These are phyloP conservation scores for Crithidia brevicula DNA, from an alignment of 208 protist species.

Conservation along the genomic window DNA sequence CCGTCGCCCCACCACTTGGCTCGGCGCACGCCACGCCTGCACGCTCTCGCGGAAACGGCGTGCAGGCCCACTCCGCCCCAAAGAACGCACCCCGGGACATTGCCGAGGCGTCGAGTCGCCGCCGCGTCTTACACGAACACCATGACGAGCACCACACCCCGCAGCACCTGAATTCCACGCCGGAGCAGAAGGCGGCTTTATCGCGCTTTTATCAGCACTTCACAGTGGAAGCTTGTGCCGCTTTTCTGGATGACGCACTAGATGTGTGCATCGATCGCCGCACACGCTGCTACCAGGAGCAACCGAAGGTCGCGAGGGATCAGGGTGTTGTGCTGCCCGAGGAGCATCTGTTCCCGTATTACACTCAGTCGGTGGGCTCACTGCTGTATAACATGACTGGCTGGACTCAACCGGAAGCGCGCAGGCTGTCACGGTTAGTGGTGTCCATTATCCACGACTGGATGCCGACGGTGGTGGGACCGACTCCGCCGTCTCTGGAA, in stretches of 20 bases:
- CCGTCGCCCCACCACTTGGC: neutral
- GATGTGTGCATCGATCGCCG: slow-evolving; percentile 40
- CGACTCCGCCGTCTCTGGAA: slow-evolving; percentile 1
- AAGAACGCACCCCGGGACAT: neutral
- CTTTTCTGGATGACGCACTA: slow-evolving; percentile 56
- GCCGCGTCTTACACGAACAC: slow-evolving; percentile 1
- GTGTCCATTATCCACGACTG: slow-evolving; percentile 33
- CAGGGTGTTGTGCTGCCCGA: slow-evolving; percentile 41
- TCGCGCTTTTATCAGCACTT: slow-evolving; percentile 40
- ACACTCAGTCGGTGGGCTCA: slow-evolving; percentile 41
- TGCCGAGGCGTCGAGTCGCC: slow-evolving; percentile 1
- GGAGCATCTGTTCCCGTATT: slow-evolving; percentile 40
- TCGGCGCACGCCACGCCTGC: slow-evolving; percentile 3
- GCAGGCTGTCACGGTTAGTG: slow-evolving; percentile 30
- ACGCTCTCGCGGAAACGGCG: neutral
- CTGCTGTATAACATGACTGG: slow-evolving; percentile 55
- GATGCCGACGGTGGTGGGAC: slow-evolving; percentile 28
- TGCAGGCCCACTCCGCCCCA: slow-evolving; percentile 3
- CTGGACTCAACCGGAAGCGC: slow-evolving; percentile 52
- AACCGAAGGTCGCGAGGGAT: slow-evolving; percentile 38
- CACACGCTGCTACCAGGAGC: slow-evolving; percentile 40
- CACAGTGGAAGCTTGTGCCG: slow-evolving; percentile 44
- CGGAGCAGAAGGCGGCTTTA: slow-evolving; percentile 24
- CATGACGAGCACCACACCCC: slow-evolving; percentile 2
- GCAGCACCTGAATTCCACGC: slow-evolving; percentile 5